A percentile compares a stretch with the other conserved stretches of the same genome.
phyloP scores from a whole-genome alignment of 169 alveolate genomes.

The Eimeria tenella region DNA sequence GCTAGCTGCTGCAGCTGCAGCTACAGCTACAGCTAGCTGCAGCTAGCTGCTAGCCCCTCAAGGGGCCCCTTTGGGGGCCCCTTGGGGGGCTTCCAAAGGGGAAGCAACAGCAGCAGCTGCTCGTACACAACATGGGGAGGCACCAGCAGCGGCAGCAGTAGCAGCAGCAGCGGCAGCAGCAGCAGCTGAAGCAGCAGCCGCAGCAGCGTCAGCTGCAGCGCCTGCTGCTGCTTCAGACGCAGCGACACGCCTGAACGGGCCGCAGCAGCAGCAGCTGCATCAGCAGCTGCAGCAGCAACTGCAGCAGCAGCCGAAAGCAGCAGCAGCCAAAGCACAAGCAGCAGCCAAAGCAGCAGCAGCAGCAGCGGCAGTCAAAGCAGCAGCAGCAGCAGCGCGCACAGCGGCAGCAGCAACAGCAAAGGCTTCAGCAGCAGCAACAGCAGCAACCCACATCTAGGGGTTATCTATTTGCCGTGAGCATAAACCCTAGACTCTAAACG shows the following conservation, averaged over 20 bases:
- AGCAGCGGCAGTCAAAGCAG: slow-evolving; percentile 36
- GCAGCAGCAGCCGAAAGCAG: background rate
- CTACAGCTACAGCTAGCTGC: no score
- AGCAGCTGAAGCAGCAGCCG: slow-evolving; percentile 40
- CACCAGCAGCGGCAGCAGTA: slow-evolving; percentile 28
- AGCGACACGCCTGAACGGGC: background rate
- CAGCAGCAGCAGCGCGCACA: background rate
- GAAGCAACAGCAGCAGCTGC: slow-evolving; percentile 2
- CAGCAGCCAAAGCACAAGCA: slow-evolving; percentile 34
- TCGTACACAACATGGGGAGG: background rate
- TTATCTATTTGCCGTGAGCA: background rate
- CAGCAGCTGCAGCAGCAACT: background rate
- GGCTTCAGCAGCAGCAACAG: background rate
- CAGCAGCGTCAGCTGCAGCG: background rate
- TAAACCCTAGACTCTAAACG: background rate
- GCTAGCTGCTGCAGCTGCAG: no score
- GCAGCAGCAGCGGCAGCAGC: background rate
- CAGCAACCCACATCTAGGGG: background rate
- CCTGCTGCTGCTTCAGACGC: background rate
- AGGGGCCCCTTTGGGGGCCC: no score
- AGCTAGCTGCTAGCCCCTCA: no score
- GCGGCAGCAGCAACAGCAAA: no score
- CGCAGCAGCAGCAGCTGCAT: background rate
- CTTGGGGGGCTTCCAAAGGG: no score
- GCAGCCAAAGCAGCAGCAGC: slow-evolving; percentile 33